Conservation (phyloP, 352 stramenopile genomes). For the Phytophthora macrochlamydospora region DNA sequence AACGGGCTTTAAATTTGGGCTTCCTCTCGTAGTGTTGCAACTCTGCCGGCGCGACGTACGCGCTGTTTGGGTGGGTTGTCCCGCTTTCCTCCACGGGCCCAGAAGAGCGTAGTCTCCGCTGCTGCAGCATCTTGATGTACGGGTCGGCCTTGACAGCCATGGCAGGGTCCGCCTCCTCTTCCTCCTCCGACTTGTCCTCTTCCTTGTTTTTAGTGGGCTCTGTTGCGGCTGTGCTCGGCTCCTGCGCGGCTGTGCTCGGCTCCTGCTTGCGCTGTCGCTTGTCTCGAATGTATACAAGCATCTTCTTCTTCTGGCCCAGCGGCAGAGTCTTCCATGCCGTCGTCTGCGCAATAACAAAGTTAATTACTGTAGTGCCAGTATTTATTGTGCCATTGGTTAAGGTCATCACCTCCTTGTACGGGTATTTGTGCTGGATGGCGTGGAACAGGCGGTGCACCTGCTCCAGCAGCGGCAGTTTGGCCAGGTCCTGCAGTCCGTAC, state of each 20-base stretch:
- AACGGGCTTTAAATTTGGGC: conserved; percentile 53
- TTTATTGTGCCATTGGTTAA: not conserved
- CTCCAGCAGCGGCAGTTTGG: conserved; percentile 74
- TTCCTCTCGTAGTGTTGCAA: conserved; percentile 52
- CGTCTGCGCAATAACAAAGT: conserved; percentile 40
- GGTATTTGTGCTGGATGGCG: conserved; percentile 81
- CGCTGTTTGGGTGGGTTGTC: conserved; percentile 56
- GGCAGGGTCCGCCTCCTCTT: conserved; percentile 21
- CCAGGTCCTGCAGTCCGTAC: conserved; percentile 74
- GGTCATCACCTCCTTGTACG: conserved; percentile 71
- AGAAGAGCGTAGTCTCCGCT: conserved; percentile 51
- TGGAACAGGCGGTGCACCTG: conserved; percentile 87
- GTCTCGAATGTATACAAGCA: conserved; percentile 84
- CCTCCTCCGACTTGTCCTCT: not conserved
- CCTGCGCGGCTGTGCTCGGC: not conserved
- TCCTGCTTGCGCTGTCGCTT: conserved; percentile 45
- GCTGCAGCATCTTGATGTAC: conserved; percentile 85
- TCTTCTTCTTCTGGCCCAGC: conserved; percentile 78
- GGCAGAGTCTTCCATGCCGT: conserved; percentile 75
- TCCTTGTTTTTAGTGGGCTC: too few relatives aligned
- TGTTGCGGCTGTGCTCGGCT: not conserved
- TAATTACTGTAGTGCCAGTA: not conserved
- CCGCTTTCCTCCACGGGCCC: not conserved
- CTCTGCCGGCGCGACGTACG: conserved; percentile 59
- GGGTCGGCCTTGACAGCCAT: conserved; percentile 56